These are phyloP conservation scores for Cymodocea nodosa DNA, from an alignment of 116 monocot genomes.

Conservation along the genomic window DNA sequence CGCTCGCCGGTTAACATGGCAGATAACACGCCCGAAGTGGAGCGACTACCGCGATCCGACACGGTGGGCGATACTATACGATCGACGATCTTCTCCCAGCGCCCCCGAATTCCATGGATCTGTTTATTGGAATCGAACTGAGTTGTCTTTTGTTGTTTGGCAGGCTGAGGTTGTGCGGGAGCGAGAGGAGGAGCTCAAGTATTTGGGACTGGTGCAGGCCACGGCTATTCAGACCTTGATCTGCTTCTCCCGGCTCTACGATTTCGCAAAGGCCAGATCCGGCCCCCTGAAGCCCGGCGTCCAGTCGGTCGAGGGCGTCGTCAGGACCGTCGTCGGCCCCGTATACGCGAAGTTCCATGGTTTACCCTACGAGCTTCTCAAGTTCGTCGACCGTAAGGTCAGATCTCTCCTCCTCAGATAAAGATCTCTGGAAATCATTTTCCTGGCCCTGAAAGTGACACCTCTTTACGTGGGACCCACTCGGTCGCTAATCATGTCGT, in stretches of 20 bases:
- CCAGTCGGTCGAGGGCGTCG: slow-evolving; percentile 54
- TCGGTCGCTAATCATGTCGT: neutral
- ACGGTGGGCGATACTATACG: neutral
- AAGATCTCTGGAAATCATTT: neutral
- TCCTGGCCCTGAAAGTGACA: neutral
- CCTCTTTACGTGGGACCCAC: neutral
- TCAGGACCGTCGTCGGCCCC: slow-evolving; percentile 62
- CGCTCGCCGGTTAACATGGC: neutral
- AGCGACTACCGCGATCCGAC: neutral
- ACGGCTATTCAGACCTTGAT: slow-evolving; percentile 46
- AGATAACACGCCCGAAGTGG: neutral
- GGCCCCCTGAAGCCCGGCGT: slow-evolving; percentile 69
- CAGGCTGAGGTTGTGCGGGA: neutral
- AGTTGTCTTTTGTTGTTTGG: neutral
- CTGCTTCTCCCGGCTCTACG: slow-evolving; percentile 52
- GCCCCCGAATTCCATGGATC: neutral
- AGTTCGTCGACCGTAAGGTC: slow-evolving; percentile 81
- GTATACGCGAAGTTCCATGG: slow-evolving; percentile 45
- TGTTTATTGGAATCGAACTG: neutral
- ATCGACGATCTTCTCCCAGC: no score
- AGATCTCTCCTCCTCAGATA: neutral
- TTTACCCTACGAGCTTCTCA: slow-evolving; percentile 58
- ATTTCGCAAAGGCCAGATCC: slow-evolving; percentile 55
- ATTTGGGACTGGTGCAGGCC: slow-evolving; percentile 55
- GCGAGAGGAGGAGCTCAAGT: slow-evolving; percentile 38